These are phyloP conservation scores for Dorcoceras hygrometricum DNA, from an alignment of 257 asterid species.

Conservation along the genomic window DNA sequence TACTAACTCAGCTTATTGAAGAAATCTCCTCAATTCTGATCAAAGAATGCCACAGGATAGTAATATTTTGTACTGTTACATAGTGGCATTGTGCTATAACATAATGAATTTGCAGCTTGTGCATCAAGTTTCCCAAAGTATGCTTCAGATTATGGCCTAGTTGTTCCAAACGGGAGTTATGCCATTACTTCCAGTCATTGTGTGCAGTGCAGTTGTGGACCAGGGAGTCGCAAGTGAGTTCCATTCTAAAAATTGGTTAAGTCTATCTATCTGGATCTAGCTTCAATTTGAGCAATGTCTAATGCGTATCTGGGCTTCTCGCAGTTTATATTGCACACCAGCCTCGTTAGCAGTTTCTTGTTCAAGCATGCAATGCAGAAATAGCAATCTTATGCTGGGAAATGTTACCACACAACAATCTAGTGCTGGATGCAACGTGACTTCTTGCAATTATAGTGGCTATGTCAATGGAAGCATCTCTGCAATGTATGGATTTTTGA, in stretches of 20 bases:
- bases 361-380: slow-evolving; percentile 94
- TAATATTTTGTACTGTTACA: not conserved
- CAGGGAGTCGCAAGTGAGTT: slow-evolving; percentile 84
- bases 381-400: slow-evolving; percentile 84
- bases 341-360: slow-evolving; percentile 95
- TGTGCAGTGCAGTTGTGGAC: slow-evolving; percentile 96
- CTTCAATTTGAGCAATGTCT: not conserved
- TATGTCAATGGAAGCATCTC: slow-evolving; percentile 77
- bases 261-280: not conserved
- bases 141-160: slow-evolving; percentile 67
- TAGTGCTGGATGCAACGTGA: slow-evolving; percentile 86
- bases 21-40: not conserved
- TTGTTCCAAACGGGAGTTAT: slow-evolving; percentile 91
- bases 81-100: not conserved
- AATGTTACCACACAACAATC: slow-evolving; percentile 73
- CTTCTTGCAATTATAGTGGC: slow-evolving; percentile 85
- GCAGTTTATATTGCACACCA: slow-evolving; percentile 90
- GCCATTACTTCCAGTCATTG: slow-evolving; percentile 89
- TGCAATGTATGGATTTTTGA: slow-evolving; percentile 47
- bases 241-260: slow-evolving; percentile 3
- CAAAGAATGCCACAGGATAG: not conserved
- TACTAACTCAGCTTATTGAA: not conserved
- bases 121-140: slow-evolving; percentile 72
- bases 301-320: slow-evolving; percentile 12
- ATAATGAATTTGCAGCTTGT: slow-evolving; percentile 60